Evolutionary conservation across 2,329 filamentous ascomycete genomes (phyloP).

Genomic region (Cladorrhinum sp.): DNA sequence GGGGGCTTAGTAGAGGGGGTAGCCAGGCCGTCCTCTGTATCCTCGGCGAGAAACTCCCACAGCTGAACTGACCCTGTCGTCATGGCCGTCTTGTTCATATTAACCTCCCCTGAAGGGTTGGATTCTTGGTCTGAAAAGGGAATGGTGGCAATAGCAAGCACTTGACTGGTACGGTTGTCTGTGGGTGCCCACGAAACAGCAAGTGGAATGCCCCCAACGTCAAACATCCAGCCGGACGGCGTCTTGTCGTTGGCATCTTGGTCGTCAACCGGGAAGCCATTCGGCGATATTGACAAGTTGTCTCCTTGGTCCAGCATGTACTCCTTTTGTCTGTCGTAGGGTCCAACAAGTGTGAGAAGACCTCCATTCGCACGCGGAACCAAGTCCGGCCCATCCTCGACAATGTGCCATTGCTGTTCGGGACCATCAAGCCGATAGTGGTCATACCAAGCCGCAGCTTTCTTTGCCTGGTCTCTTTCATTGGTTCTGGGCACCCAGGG

Average conservation of each 20-base stretch:
- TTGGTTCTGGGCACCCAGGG: slow-evolving; percentile 41
- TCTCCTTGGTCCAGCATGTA: slow-evolving; percentile 21
- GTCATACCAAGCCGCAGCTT: slow-evolving; percentile 32
- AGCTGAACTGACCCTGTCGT: slow-evolving; percentile 48
- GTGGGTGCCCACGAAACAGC: slow-evolving; percentile 52
- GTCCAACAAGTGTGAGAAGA: slow-evolving; percentile 30
- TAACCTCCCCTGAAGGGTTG: slow-evolving; percentile 13
- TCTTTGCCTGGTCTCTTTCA: slow-evolving; percentile 35
- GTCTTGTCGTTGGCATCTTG: slow-evolving; percentile 10
- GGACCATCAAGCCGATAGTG: slow-evolving; percentile 17
- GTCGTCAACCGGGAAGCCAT: slow-evolving; percentile 18
- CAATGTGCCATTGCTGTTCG: slow-evolving; percentile 24
- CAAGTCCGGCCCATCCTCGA: slow-evolving; percentile 17
- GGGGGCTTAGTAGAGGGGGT: slow-evolving; percentile 37
- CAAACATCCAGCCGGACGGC: slow-evolving; percentile 50
- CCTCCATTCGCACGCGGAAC: slow-evolving; percentile 24
- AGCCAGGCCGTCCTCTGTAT: slow-evolving; percentile 31
- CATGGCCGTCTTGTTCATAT: slow-evolving; percentile 37
- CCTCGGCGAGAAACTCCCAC: slow-evolving; percentile 45
- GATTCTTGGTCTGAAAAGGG: slow-evolving; percentile 49
- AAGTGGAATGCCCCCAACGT: slow-evolving; percentile 52
- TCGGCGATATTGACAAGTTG: slow-evolving; percentile 17
- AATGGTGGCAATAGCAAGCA: slow-evolving; percentile 51
- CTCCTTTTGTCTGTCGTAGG: slow-evolving; percentile 28
- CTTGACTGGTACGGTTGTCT: slow-evolving; percentile 38